A percentile compares a stretch with the other conserved stretches of the same genome.
Conservation (phyloP, 164 flowering plant genomes). For the Annona cherimola region DNA sequence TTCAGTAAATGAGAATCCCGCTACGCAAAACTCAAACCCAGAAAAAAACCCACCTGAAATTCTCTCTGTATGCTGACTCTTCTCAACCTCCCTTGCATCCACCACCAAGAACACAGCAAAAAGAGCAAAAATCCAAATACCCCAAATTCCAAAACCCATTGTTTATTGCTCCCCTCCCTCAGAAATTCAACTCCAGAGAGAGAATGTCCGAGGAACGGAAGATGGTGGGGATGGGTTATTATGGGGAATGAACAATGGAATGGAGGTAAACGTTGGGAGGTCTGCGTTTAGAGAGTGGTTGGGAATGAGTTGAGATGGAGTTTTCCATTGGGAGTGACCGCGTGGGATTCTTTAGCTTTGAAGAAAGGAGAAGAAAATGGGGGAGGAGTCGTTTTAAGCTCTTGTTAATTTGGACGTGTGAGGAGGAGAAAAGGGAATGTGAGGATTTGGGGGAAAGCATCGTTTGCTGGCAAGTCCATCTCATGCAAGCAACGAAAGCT, state of each 20-base stretch:
- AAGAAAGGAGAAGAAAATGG: neutral
- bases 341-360: conserved; percentile 4
- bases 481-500: conserved; percentile 8
- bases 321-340: no score
- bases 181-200: neutral
- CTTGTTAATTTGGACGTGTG: neutral
- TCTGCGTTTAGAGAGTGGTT: conserved; percentile 15
- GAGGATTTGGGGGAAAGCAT: neutral
- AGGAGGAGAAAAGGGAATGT: conserved; percentile 4
- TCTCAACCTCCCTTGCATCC: conserved; percentile 30
- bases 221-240: neutral
- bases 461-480: conserved; percentile 24
- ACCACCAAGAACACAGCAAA: neutral
- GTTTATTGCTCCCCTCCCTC: no score
- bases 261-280: conserved; percentile 14
- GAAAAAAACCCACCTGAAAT: conserved; percentile 48
- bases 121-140: neutral
- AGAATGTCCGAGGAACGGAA: neutral
- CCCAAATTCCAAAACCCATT: conserved; percentile 7
- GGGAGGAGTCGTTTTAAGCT: neutral
- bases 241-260: conserved; percentile 2
- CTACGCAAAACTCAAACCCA: neutral
- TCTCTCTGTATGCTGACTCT: conserved; percentile 53
- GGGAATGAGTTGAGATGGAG: conserved; percentile 10
- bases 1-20: neutral